phyloP scores from a whole-genome alignment of 352 stramenopile species.

The Phytophthora pistaciae region DNA sequence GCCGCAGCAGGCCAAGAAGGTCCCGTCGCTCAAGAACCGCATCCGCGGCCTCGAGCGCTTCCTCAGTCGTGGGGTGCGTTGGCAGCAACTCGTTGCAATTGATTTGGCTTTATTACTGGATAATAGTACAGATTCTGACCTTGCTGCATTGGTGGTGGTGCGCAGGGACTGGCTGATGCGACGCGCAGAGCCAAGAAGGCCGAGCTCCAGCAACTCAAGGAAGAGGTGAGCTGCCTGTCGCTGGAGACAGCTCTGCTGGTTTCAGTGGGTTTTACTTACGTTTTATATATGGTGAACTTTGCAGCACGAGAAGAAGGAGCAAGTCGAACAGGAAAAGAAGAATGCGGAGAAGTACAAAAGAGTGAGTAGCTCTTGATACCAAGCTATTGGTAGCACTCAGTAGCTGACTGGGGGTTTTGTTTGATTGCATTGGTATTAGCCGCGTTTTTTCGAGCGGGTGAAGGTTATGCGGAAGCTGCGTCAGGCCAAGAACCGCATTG shows the following conservation, averaged over 20 bases:
- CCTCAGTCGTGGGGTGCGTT: constrained; percentile 68
- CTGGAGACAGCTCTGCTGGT: background rate
- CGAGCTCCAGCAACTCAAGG: constrained; percentile 57
- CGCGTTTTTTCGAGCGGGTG: constrained; percentile 84
- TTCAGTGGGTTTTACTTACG: background rate
- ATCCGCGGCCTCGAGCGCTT: constrained; percentile 85
- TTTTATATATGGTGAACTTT: background rate
- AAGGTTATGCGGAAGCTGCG: constrained; percentile 88
- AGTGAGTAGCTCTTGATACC: constrained; percentile 29
- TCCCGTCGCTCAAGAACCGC: constrained; percentile 86
- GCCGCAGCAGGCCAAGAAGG: constrained; percentile 63
- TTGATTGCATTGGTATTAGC: constrained; percentile 37
- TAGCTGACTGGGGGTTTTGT: background rate
- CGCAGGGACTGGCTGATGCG: constrained; percentile 52
- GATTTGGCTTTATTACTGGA: too few species aligned
- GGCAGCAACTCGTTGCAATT: background rate
- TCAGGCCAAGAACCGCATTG: constrained; percentile 57
- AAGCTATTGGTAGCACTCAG: too few species aligned
- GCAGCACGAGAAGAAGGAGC: constrained; percentile 56
- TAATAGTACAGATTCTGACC: background rate
- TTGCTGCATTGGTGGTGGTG: background rate
- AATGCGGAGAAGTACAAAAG: constrained; percentile 87
- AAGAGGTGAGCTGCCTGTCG: constrained; percentile 36
- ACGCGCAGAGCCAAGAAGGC: constrained; percentile 55
- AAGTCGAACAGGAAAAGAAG: constrained; percentile 69